Base-by-base conservation (phyloP, 2,329 filamentous ascomycete genomes). In the Alternaria conjuncta region DNA sequence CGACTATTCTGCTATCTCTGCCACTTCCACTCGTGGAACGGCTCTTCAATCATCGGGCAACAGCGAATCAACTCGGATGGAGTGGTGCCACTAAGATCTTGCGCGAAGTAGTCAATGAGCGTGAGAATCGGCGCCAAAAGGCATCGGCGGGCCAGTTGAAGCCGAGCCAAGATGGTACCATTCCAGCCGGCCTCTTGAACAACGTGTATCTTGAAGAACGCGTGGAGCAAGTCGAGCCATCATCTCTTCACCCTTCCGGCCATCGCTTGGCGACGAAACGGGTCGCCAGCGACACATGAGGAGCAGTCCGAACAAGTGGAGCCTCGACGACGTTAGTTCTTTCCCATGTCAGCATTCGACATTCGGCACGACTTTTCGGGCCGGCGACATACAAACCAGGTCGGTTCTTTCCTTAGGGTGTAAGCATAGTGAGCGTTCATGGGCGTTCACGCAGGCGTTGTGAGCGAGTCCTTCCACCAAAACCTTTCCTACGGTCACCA, bases 21-120 rank as follows among this genome's bases (percentile, higher is more conserved):
- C 92, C 92, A 0, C 92, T 91, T 68, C 82, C 86, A 13, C 82
- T 90, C 26, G 82, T 94, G 23, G 89, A 91, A 77, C 84, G 85
- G 63, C 79, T 92, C 2, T 82, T 94, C 32, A 89, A 91, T 70
- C 88, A 88, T 55, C 84, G 82, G 12, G 83, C 83, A 25, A 83
- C 89, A 9, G 86, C 86, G 45, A 78, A 74, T 18, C 79, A 79
- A 32, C 70, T 84, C 18, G 81, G 82, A 13, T 76, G 73, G 66
- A 70, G 76, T 21, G 80, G 77, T 3, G 75, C 81, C n/a, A 75
- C 71, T 5, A 79, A 76, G 43, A 73, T 83, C 56, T 79, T 83
- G 76, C 80, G 77, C 15, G 75, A 79, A 36, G 79, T 83, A 9
- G 70, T 84, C 21, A 76, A 74, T 7, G 83, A 84, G 72, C 82